These are phyloP conservation scores for Starmerella bombi DNA, from an alignment of 805 yeast genomes.

Conservation along the genomic window DNA sequence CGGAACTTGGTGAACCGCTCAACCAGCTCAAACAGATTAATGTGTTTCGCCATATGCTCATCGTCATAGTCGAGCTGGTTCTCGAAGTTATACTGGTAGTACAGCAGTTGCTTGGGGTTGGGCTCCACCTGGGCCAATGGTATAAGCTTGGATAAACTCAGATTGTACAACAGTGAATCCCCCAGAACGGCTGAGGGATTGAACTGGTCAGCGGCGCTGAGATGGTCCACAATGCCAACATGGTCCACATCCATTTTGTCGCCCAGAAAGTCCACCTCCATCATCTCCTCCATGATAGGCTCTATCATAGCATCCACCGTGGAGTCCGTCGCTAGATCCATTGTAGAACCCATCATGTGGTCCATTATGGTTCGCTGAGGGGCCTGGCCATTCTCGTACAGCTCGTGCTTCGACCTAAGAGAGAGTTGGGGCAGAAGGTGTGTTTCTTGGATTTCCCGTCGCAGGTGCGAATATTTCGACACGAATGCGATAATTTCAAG, in stretches of 20 bases:
- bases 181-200: neutral
- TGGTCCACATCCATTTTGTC: neutral
- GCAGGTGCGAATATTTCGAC: constrained; percentile 74
- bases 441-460: constrained; percentile 59
- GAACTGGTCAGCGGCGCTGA: neutral
- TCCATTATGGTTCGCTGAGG: neutral
- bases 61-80: constrained; percentile 30
- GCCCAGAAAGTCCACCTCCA: neutral
- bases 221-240: neutral
- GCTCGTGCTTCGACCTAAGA: constrained; percentile 22
- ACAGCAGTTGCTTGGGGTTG: neutral
- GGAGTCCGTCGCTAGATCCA: neutral
- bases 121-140: neutral
- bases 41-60: constrained; percentile 33
- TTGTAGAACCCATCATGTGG: neutral
- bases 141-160: neutral
- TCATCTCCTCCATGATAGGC: neutral
- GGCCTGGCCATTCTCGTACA: constrained; percentile 2
- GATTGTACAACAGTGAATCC: neutral
- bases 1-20: constrained; percentile 71
- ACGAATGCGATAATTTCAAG: constrained; percentile 83
- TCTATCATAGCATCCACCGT: neutral
- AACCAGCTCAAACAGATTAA: constrained; percentile 76
- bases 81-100: constrained; percentile 25
- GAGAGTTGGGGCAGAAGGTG: constrained; percentile 64